Evolutionary conservation across 148 eudicot genomes (phyloP).

Genomic region (Rhododendron kiyosumense): DNA sequence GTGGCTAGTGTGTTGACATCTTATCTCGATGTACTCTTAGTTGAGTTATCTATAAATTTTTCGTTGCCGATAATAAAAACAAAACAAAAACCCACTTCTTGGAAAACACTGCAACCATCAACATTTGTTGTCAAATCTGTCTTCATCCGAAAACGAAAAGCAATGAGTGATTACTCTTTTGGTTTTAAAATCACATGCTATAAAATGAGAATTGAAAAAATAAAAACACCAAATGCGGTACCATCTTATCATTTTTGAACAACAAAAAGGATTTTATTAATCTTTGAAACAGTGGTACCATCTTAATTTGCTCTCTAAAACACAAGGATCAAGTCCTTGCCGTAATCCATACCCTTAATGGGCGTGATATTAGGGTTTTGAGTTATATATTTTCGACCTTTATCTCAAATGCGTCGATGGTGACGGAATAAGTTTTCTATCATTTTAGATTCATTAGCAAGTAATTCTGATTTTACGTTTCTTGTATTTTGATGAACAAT

Average conservation of each 20-base stretch:
- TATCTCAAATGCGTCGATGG: not conserved
- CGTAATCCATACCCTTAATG: not conserved
- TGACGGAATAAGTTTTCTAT: not conserved
- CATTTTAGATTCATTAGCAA: not conserved
- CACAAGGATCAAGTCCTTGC: not conserved
- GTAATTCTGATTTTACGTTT: not conserved
- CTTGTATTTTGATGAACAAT: not conserved
- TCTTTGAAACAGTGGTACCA: not conserved
- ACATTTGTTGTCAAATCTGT: not conserved
- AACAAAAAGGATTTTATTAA: no score
- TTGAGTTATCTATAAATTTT: no score
- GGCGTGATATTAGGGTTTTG: not conserved
- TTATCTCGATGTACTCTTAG: no score
- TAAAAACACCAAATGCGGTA: not conserved
- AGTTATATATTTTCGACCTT: not conserved
- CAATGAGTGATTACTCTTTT: not conserved
- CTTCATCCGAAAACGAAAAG: not conserved
- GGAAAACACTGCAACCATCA: not conserved
- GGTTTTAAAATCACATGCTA: not conserved
- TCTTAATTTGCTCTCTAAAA: not conserved
- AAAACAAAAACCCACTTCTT: not conserved
- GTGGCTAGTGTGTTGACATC: no score
- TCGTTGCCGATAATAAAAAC: no score
- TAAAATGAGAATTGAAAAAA: not conserved
- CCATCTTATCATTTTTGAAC: not conserved